phyloP scores from a whole-genome alignment of 2,329 filamentous ascomycete genomes.

The Sphaerulina musiva region DNA sequence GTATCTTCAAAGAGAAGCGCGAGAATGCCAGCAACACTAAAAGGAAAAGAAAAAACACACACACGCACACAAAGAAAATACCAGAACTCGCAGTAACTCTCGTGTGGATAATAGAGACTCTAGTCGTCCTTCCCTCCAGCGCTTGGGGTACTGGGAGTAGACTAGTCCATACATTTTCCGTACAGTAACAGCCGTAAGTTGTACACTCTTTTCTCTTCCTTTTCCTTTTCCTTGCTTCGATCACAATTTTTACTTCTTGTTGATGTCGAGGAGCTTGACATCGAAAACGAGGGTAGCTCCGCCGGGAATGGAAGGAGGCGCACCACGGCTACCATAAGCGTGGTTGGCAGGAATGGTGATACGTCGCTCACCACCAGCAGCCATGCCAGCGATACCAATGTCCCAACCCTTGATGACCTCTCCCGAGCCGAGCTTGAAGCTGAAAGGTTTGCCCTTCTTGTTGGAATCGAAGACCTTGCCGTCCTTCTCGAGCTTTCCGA shows the following conservation, averaged over 20 bases:
- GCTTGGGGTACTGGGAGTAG: slow-evolving; percentile 31
- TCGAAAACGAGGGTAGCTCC: slow-evolving; percentile 94
- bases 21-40: no score
- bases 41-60: no score
- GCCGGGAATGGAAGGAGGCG: slow-evolving; percentile 73
- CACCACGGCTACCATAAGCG: slow-evolving; percentile 76
- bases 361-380: slow-evolving; percentile 85
- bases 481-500: slow-evolving; percentile 82
- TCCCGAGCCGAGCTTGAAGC: slow-evolving; percentile 86
- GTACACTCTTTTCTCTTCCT: background rate
- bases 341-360: slow-evolving; percentile 80
- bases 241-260: slow-evolving; percentile 21
- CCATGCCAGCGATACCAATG: slow-evolving; percentile 86
- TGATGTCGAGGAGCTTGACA: slow-evolving; percentile 47
- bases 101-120: background rate
- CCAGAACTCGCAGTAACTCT: background rate
- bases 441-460: slow-evolving; percentile 98
- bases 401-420: slow-evolving; percentile 99
- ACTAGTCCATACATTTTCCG: slow-evolving; percentile 16
- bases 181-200: slow-evolving; percentile 4
- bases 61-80: background rate
- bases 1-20: slow-evolving; percentile 19
- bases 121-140: slow-evolving; percentile 35
- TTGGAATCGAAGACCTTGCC: slow-evolving; percentile 96
- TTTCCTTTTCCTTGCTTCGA: background rate